phyloP scores from a whole-genome alignment of 208 protist genomes.

The Trypanosoma lewisi region DNA sequence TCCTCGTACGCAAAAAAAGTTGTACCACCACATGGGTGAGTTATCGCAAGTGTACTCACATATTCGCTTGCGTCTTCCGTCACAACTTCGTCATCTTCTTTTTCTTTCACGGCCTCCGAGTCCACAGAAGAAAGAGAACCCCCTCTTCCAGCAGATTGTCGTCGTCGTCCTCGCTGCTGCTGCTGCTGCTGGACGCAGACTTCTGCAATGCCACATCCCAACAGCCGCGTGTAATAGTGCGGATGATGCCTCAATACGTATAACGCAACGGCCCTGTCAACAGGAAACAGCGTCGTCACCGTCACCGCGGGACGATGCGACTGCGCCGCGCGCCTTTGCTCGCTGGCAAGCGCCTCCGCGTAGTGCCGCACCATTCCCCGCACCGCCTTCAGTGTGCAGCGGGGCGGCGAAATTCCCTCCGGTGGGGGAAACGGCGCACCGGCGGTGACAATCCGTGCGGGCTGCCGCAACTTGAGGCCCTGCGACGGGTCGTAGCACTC shows the following conservation, averaged over 20 bases:
- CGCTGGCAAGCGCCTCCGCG: slow-evolving; percentile 23
- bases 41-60: slow-evolving; percentile 5
- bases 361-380: slow-evolving; percentile 64
- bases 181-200: slow-evolving; percentile 33
- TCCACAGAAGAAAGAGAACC: background rate
- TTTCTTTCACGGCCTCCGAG: background rate
- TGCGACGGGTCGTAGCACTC: slow-evolving; percentile 41
- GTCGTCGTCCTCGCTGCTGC: too few species aligned
- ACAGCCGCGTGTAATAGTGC: slow-evolving; percentile 50
- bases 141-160: background rate
- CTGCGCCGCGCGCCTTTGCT: background rate
- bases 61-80: slow-evolving; percentile 1
- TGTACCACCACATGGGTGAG: slow-evolving; percentile 8
- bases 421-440: slow-evolving; percentile 24
- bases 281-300: slow-evolving; percentile 43
- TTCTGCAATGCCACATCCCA: slow-evolving; percentile 60
- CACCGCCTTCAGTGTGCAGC: slow-evolving; percentile 34
- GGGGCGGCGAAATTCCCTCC: slow-evolving; percentile 28
- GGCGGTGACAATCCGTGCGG: slow-evolving; percentile 13
- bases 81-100: background rate
- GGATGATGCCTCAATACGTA: slow-evolving; percentile 72
- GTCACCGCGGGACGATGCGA: background rate
- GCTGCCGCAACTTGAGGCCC: slow-evolving; percentile 1
- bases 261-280: slow-evolving; percentile 41
- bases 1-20: slow-evolving; percentile 16